Evolutionary conservation across 305 asterid species (phyloP).

Genomic region (Solanum chacoense): DNA sequence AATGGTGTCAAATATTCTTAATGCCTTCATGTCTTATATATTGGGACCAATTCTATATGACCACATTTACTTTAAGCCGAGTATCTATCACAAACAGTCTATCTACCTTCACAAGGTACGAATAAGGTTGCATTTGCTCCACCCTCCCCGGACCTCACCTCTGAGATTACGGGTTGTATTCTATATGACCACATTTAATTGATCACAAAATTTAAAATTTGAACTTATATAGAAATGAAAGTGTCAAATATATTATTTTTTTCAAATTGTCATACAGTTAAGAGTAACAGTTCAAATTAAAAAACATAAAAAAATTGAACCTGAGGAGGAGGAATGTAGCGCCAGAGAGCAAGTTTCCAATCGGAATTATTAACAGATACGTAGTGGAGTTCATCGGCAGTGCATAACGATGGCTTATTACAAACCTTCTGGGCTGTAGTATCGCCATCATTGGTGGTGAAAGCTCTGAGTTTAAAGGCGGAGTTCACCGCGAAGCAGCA

Average conservation of each 20-base stretch:
- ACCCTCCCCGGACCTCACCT: not conserved
- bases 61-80: not conserved
- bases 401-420: conserved; percentile 61
- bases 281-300: too few species aligned
- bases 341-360: conserved; percentile 92
- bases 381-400: conserved; percentile 89
- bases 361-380: conserved; percentile 48
- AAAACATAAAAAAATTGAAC: conserved; percentile 1
- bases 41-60: not conserved
- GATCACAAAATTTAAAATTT: not conserved
- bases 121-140: not conserved
- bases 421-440: conserved; percentile 24
- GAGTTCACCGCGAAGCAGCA: not conserved
- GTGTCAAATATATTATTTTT: not conserved
- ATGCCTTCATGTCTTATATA: not conserved
- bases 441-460: conserved; percentile 30
- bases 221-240: not conserved
- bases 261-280: not conserved
- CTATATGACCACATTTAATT: not conserved
- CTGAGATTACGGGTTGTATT: not conserved
- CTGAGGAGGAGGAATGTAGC: conserved; percentile 71
- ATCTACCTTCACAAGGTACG: not conserved
- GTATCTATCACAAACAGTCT: not conserved
- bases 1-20: not conserved
- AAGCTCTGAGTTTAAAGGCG: conserved; percentile 25